Evolutionary conservation across 495 filamentous ascomycete species (phyloP), one percentile per base, ranked within the genome.

Genomic region (Xylaria scruposa): DNA sequence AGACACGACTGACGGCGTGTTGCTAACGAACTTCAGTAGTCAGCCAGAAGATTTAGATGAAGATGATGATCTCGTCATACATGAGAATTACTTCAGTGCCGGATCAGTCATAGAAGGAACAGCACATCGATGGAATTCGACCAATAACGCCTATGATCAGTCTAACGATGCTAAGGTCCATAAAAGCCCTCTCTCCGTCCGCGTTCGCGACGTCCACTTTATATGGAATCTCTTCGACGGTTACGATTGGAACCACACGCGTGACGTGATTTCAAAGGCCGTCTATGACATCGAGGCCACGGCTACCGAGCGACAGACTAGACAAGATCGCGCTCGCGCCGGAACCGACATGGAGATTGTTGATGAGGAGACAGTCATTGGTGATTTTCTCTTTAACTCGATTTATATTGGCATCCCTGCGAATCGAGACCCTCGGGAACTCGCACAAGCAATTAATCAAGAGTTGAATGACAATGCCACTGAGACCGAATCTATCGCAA

Each of bases 221-320:
- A 97, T 98, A 72, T 99, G 97, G 97, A 97, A 99, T 78, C 84
- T 99, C 2, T 97, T 94, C 78, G 97, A 99, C 82, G 97, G 97
- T 7, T 99, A 97, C 78, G 97, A 99, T 80, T 99, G 97, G 97
- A 89, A 90, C 74, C 85, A 88, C 38, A 98, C 96, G 0, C 84
- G 95, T 60, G 94, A 97, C 70, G 90, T 90, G 4, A 97, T 97
- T 75, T 89, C 90, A 31, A 91, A 94, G 75, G 94, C 93, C 17
- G 94, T 98, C 7, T 88, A 94, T 70, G 90, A 96, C 40, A 91
- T 98, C 1, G 94, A 98, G 78, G 85, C 83, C 40, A 92, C 91
- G 75, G 94, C 93, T 17, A 88, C 91, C 24, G 93, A 98, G 75
- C 88, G 91, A 33, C 86, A 89, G 51, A 83, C 85, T 29, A 85